Percentiles rank a stretch among this genome's conserved stretches.
Evolutionary conservation across 2,329 filamentous ascomycete genomes (phyloP).

Genomic region (Colletotrichum camelliae): DNA sequence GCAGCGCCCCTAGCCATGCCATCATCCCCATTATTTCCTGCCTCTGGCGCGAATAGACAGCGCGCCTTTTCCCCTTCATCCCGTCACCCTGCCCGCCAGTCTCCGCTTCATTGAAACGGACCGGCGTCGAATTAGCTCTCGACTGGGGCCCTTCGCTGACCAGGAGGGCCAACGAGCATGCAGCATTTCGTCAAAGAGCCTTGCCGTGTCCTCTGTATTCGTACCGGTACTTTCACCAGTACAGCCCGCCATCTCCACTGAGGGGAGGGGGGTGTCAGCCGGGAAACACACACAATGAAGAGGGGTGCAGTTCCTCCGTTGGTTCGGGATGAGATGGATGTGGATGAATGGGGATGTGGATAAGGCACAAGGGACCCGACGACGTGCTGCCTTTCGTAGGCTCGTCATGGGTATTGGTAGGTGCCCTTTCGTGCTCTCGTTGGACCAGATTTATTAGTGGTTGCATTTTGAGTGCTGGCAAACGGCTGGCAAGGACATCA

Average conservation of each 20-base stretch:
- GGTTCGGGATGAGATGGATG: conserved; percentile 1
- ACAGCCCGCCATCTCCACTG: not conserved
- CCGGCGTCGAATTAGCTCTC: conserved; percentile 12
- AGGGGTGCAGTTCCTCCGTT: not conserved
- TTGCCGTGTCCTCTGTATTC: not conserved
- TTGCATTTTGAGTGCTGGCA: not conserved
- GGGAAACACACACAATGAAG: not conserved
- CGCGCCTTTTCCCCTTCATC: not conserved
- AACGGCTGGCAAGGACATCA: not conserved
- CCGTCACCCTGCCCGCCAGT: conserved; percentile 1
- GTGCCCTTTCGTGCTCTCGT: not conserved
- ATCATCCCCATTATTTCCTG: conserved; percentile 14
- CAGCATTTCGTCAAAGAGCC: conserved; percentile 5
- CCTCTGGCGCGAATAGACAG: conserved; percentile 3
- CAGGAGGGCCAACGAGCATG: conserved; percentile 5
- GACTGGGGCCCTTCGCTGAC: not conserved
- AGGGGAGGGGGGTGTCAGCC: not conserved
- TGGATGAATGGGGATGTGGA: conserved; percentile 15
- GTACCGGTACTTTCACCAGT: not conserved
- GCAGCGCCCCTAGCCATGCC: conserved; percentile 15
- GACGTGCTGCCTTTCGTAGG: not conserved
- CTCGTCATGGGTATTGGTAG: not conserved
- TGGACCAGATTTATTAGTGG: not conserved
- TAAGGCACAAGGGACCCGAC: not conserved
- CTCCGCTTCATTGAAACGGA: conserved; percentile 21